A percentile compares a stretch with the other conserved stretches of the same genome.
These are phyloP conservation scores for Trametes versicolor DNA, from an alignment of 1,284 basidiomycete species.

Conservation along the genomic window DNA sequence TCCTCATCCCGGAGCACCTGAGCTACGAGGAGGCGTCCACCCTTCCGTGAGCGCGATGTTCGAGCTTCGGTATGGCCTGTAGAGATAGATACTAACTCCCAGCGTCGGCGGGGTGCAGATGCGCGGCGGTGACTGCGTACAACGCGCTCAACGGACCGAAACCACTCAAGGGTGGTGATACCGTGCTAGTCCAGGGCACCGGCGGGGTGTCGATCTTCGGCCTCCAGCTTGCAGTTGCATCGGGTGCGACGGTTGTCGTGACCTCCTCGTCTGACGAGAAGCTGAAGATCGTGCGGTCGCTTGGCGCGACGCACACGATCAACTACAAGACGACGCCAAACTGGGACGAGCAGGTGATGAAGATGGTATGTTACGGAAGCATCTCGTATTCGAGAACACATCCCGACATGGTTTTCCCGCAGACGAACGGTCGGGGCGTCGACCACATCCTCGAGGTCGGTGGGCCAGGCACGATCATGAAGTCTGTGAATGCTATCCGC, in stretches of 20 bases:
- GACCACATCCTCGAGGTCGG: constrained; percentile 56
- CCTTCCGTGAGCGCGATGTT: constrained; percentile 7
- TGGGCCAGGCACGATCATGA: constrained; percentile 51
- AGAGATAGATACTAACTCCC: too few relatives aligned
- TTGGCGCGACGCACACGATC: constrained; percentile 49
- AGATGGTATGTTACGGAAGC: too few relatives aligned
- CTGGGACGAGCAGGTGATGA: constrained; percentile 49
- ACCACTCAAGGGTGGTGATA: constrained; percentile 35
- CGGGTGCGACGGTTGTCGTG: constrained; percentile 53
- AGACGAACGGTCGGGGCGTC: constrained; percentile 50
- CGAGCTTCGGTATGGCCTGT: too few relatives aligned
- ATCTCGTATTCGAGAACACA: too few relatives aligned
- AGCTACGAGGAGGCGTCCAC: constrained; percentile 48
- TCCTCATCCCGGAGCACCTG: constrained; percentile 46
- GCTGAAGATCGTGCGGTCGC: constrained; percentile 43
- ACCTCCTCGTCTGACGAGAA: constrained; percentile 57
- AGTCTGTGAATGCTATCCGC: constrained; percentile 48
- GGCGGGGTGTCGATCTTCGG: constrained; percentile 49
- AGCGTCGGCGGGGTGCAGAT: constrained; percentile 10
- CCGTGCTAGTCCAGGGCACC: constrained; percentile 52
- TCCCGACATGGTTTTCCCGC: background rate
- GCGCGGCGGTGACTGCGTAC: constrained; percentile 52
- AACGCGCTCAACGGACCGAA: constrained; percentile 44
- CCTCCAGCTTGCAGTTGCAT: constrained; percentile 51
- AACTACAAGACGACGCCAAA: constrained; percentile 52